phyloP scores from a whole-genome alignment of 169 alveolate genomes.

The Plasmodium malariae region DNA sequence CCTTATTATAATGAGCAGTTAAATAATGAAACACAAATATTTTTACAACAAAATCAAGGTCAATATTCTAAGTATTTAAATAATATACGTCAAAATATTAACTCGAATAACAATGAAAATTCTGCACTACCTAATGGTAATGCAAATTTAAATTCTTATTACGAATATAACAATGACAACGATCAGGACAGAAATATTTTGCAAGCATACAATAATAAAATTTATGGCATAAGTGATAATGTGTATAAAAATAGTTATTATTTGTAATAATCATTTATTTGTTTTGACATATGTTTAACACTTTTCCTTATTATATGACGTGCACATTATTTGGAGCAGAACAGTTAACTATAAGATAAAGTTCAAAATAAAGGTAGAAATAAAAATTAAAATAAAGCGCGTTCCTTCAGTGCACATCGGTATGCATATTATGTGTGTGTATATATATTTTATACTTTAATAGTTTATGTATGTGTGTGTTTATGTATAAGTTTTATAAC shows the following conservation, averaged over 20 bases:
- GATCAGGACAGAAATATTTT: slow-evolving; percentile 31
- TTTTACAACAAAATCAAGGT: slow-evolving; percentile 49
- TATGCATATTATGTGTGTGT: no score
- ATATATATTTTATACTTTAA: no score
- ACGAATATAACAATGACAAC: slow-evolving; percentile 19
- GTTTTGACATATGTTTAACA: not conserved
- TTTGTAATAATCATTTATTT: not conserved
- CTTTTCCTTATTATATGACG: no score
- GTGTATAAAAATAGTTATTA: slow-evolving; percentile 64
- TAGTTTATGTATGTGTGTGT: no score
- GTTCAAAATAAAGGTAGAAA: no score
- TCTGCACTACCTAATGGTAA: not conserved
- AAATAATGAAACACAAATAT: slow-evolving; percentile 44
- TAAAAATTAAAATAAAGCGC: not conserved
- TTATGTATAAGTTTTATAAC: no score
- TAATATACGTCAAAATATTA: slow-evolving; percentile 17
- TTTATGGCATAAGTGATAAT: slow-evolving; percentile 27
- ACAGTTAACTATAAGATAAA: no score
- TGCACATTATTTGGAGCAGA: no score
- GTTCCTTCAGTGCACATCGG: not conserved
- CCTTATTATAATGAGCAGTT: slow-evolving; percentile 9
- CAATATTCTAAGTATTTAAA: slow-evolving; percentile 34
- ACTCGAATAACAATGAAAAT: slow-evolving; percentile 7
- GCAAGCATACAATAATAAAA: slow-evolving; percentile 37
- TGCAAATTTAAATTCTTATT: slow-evolving; percentile 31